Conservation (phyloP, 306 rosid genomes). For the Vigna trinervia region DNA sequence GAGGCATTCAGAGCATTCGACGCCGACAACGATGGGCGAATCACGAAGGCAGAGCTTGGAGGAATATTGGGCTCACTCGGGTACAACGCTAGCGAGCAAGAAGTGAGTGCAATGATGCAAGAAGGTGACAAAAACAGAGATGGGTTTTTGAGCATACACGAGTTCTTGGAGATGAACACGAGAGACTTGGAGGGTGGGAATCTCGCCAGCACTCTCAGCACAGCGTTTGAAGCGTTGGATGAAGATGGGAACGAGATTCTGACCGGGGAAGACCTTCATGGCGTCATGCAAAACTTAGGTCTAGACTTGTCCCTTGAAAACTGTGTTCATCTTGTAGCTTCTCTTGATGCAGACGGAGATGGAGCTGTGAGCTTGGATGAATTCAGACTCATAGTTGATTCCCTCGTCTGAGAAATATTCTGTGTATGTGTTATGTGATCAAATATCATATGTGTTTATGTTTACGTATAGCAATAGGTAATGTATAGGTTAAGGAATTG, state of each 20-base stretch:
- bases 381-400: slow-evolving; percentile 59
- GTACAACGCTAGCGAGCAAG: slow-evolving; percentile 61
- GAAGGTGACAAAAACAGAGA: slow-evolving; percentile 70
- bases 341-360: slow-evolving; percentile 76
- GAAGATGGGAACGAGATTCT: slow-evolving; percentile 56
- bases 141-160: slow-evolving; percentile 56
- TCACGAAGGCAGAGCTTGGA: slow-evolving; percentile 62
- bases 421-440: no score
- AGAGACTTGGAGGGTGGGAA: slow-evolving; percentile 61
- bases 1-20: slow-evolving; percentile 78
- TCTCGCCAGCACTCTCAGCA: slow-evolving; percentile 44
- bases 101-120: slow-evolving; percentile 68
- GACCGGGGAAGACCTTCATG: slow-evolving; percentile 65
- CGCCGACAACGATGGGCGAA: slow-evolving; percentile 64
- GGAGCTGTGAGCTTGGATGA: slow-evolving; percentile 72
- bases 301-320: slow-evolving; percentile 51
- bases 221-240: slow-evolving; percentile 57
- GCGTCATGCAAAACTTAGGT: slow-evolving; percentile 53
- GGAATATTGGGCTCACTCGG: slow-evolving; percentile 75
- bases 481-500: no score
- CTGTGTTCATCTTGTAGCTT: slow-evolving; percentile 61
- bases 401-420: slow-evolving; percentile 47
- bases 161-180: slow-evolving; percentile 53
- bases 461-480: no score
- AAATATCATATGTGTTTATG: no score